A percentile compares a stretch with the other conserved stretches of the same genome.
Conservation (phyloP, 1,139 yeast genomes). For the Eremothecium cymbalariae region DNA sequence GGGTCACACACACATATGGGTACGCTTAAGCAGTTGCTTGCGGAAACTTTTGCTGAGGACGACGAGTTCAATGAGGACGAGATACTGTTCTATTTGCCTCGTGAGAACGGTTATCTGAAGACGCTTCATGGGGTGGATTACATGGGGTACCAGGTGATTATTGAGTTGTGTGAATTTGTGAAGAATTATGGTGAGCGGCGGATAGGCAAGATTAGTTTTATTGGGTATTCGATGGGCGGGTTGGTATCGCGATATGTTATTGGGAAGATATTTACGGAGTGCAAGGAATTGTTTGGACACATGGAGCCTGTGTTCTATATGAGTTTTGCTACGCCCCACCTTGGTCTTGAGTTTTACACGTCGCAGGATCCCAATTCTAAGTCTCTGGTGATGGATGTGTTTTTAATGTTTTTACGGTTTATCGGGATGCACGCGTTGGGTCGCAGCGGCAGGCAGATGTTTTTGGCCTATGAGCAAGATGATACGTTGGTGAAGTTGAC, state of each 20-base stretch:
- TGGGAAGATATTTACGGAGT: conserved; percentile 39
- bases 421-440: conserved; percentile 60
- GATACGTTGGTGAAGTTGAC: conserved; percentile 47
- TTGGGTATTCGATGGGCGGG: conserved; percentile 52
- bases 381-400: conserved; percentile 33
- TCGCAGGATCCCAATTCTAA: conserved; percentile 11
- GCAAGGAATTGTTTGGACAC: conserved; percentile 45
- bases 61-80: conserved; percentile 41
- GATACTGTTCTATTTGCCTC: conserved; percentile 54
- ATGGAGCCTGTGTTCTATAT: conserved; percentile 61
- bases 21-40: conserved; percentile 47
- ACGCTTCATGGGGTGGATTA: conserved; percentile 79
- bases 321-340: conserved; percentile 88
- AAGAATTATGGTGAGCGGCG: conserved; percentile 35
- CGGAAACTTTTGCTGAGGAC: conserved; percentile 39
- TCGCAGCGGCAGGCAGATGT: conserved; percentile 65
- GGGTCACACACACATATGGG: conserved; percentile 73
- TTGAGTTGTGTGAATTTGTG: conserved; percentile 50
- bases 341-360: conserved; percentile 51
- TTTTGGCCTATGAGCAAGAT: conserved; percentile 40
- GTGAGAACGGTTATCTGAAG: conserved; percentile 62
- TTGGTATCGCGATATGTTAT: conserved; percentile 54
- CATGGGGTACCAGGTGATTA: conserved; percentile 60
- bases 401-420: conserved; percentile 40
- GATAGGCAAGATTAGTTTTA: conserved; percentile 38